Percentiles rank a stretch among this genome's conserved stretches.
Evolutionary conservation across 345 rosid species (phyloP).

Genomic region (Capsella bursapastoris): DNA sequence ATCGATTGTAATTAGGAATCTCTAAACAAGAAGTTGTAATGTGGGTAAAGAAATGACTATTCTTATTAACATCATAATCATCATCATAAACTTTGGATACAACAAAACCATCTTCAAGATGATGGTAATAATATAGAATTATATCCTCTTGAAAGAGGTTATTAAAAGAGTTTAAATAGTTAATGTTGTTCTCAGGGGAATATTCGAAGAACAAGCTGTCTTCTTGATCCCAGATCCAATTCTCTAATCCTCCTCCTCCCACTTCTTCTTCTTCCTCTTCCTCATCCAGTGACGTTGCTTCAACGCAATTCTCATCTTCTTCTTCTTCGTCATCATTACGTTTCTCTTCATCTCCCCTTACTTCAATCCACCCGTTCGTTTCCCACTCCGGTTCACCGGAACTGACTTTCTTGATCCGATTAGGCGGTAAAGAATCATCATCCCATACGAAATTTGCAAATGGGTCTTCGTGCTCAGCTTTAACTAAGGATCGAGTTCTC

Average conservation of each 20-base stretch:
- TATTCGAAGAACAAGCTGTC: conserved; percentile 48
- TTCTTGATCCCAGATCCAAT: conserved; percentile 48
- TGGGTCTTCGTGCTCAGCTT: conserved; percentile 21
- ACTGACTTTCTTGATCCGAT: conserved; percentile 57
- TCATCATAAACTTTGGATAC: conserved; percentile 27
- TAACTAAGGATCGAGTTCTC: conserved; percentile 36
- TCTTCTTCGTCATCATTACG: conserved; percentile 42
- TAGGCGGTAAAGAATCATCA: conserved; percentile 35
- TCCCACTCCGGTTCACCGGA: conserved; percentile 48
- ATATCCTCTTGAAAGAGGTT: conserved; percentile 30
- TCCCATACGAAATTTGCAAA: neutral
- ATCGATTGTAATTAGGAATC: neutral
- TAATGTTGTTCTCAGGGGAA: conserved; percentile 33
- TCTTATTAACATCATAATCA: neutral
- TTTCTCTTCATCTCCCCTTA: conserved; percentile 54
- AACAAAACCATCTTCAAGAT: conserved; percentile 48
- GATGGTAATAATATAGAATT: conserved; percentile 29
- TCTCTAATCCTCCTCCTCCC: conserved; percentile 45
- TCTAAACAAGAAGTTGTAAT: neutral
- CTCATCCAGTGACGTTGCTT: conserved; percentile 44
- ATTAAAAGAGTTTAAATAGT: conserved; percentile 28
- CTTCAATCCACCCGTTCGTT: conserved; percentile 65
- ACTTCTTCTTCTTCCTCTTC: conserved; percentile 46
- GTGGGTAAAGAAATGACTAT: neutral
- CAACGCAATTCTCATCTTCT: conserved; percentile 33